phyloP scores from a whole-genome alignment of 2,329 filamentous ascomycete genomes.

The Arthrobotrys musiformis region DNA sequence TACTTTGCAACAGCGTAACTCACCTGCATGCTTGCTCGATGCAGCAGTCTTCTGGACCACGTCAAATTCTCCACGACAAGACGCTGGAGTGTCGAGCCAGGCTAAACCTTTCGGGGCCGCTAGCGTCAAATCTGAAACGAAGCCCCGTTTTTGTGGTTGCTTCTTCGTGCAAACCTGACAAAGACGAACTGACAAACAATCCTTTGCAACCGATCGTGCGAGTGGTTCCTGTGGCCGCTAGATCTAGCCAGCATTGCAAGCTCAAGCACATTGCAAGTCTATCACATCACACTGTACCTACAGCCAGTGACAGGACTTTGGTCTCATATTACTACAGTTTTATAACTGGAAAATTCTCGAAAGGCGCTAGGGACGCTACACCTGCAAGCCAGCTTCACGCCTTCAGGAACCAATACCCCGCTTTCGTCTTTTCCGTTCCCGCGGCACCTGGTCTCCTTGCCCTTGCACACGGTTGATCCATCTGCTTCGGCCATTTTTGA shows the following conservation, averaged over 20 bases:
- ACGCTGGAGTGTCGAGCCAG: slow-evolving; percentile 27
- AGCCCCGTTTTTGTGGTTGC: slow-evolving; percentile 42
- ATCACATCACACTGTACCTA: slow-evolving; percentile 49
- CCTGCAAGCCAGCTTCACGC: slow-evolving; percentile 54
- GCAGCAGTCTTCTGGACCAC: slow-evolving; percentile 51
- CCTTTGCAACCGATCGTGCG: slow-evolving; percentile 34
- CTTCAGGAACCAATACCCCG: slow-evolving; percentile 55
- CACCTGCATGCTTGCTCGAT: slow-evolving; percentile 39
- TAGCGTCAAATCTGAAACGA: slow-evolving; percentile 55
- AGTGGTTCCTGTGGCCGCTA: slow-evolving; percentile 30
- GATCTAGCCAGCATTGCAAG: slow-evolving; percentile 15
- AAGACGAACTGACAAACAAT: slow-evolving; percentile 12
- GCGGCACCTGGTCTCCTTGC: slow-evolving; percentile 52
- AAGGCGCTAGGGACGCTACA: slow-evolving; percentile 52
- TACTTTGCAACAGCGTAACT: slow-evolving; percentile 26
- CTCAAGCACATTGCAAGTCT: slow-evolving; percentile 30
- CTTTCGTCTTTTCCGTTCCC: slow-evolving; percentile 56
- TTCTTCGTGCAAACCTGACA: slow-evolving; percentile 26
- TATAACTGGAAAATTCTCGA: slow-evolving; percentile 56
- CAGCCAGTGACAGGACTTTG: slow-evolving; percentile 13
- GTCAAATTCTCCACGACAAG: slow-evolving; percentile 42
- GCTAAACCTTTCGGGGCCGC: slow-evolving; percentile 41
- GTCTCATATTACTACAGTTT: slow-evolving; percentile 31
- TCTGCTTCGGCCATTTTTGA: slow-evolving; percentile 36
- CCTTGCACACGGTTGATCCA: slow-evolving; percentile 50